Conservation (phyloP, 768 basidiomycete genomes). For the Lepiota brunneoincarnata region DNA sequence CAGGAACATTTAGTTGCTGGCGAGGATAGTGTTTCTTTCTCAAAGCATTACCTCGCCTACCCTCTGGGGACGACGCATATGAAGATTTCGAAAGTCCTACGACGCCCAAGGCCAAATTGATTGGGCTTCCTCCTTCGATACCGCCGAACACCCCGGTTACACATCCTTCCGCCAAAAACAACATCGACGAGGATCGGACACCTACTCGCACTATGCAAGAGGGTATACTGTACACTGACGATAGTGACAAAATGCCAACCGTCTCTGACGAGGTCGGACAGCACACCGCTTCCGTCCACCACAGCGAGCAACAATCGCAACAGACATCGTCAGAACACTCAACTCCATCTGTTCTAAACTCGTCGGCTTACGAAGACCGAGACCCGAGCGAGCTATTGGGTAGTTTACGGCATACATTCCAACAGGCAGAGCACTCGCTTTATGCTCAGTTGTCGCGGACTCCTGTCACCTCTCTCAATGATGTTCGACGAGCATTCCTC, state of each 20-base stretch:
- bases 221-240: too few relatives aligned
- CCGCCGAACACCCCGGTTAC: slow-evolving; percentile 19
- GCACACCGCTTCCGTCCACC: too few relatives aligned
- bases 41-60: slow-evolving; percentile 59
- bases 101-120: background rate
- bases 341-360: slow-evolving; percentile 11
- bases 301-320: slow-evolving; percentile 9
- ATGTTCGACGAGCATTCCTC: slow-evolving; percentile 58
- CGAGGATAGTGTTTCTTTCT: slow-evolving; percentile 24
- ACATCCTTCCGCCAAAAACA: slow-evolving; percentile 2
- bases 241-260: too few relatives aligned
- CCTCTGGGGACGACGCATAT: slow-evolving; percentile 53
- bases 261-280: too few relatives aligned
- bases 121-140: slow-evolving; percentile 4
- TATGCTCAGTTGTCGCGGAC: slow-evolving; percentile 54
- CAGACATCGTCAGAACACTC: slow-evolving; percentile 12
- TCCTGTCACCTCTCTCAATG: slow-evolving; percentile 47
- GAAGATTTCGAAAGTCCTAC: slow-evolving; percentile 27
- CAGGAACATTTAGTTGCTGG: slow-evolving; percentile 43
- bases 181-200: background rate
- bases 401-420: slow-evolving; percentile 54
- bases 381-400: slow-evolving; percentile 40
- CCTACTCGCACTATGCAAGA: background rate
- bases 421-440: slow-evolving; percentile 54
- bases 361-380: slow-evolving; percentile 19